A percentile compares a stretch with the other conserved stretches of the same genome.
phyloP scores from a whole-genome alignment of 2,329 filamentous ascomycete genomes.

The Fusarium solani-melongenae region DNA sequence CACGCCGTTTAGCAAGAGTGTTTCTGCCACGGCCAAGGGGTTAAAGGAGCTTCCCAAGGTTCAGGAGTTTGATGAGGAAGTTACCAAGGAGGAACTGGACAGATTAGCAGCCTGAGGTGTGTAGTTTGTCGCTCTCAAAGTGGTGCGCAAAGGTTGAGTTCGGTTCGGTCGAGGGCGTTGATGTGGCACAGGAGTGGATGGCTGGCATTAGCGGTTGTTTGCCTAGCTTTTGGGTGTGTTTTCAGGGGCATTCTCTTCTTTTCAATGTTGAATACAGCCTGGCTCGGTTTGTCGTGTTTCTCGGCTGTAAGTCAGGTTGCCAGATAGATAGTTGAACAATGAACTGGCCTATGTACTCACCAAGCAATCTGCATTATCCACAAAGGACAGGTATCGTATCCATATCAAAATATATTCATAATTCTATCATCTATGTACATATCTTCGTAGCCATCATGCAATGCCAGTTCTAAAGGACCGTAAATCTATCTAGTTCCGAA shows the following conservation, averaged over 20 bases:
- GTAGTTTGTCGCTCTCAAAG: background rate
- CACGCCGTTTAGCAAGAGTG: conserved; percentile 30
- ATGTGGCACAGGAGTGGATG: background rate
- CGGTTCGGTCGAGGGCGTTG: background rate
- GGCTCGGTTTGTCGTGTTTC: background rate
- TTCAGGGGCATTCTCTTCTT: too few relatives aligned
- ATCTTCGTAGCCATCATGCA: too few relatives aligned
- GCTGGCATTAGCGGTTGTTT: background rate
- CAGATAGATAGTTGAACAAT: background rate
- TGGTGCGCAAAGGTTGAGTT: background rate
- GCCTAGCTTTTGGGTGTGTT: background rate
- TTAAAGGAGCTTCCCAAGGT: conserved; percentile 25
- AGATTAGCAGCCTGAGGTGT: background rate
- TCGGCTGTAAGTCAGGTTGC: background rate
- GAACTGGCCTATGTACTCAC: background rate
- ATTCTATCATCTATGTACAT: background rate
- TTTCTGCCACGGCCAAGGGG: conserved; percentile 28
- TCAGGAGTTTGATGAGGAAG: conserved; percentile 19
- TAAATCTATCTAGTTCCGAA: background rate
- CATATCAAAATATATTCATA: background rate
- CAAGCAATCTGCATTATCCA: background rate
- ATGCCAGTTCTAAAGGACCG: background rate
- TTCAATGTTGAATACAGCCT: background rate
- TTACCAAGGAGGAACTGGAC: conserved; percentile 20
- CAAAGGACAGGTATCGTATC: background rate